Evolutionary conservation across 345 rosid genomes (phyloP), one percentile per base, ranked within the genome.

Genomic region (Gossypium sturtianum): DNA sequence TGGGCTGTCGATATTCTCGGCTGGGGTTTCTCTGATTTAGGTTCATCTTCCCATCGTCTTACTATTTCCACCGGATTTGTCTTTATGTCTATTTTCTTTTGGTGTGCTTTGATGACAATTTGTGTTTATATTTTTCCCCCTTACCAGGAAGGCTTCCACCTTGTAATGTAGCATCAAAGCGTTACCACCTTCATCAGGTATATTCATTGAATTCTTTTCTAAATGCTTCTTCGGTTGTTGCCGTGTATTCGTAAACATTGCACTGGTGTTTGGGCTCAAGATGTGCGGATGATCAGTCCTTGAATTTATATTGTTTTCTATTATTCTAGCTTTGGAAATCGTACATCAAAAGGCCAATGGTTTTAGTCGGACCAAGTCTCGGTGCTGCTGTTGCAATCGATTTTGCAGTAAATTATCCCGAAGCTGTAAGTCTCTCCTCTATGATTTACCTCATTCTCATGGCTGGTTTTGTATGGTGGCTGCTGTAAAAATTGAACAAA

Each of bases 1-100:
- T 93, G 97, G 98, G 98, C 98, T 44, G 59, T 93, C 65, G 98
- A 93, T 82, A 83, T 93, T 82, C 98, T 93, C 34, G 98, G 98
- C 25, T 93, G 92, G 95, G 98, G 97, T 25, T 93, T 93, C 84
- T 93, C 93, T 13, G 92, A 91, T 79, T 84, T 91, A 83, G 84
- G 98, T 93, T 73, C 62, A 58, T 52, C 53, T 20, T 13, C 45
- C 27, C 44, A 58, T 76, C 61, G 52, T 41, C 51, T 6, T 19
- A 52, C 20, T 38, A 38, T 38, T 25, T 10, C 15, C 12, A 3
- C 27, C 17, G 34, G 57, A 43, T 59, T 13, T 65, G n/a, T 56
- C 45, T 54, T 67, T 17, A n/a, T 45, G 38, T 43, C 16, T 63
- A 12, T 69, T 17, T 17, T 44, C 41, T 13, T 22, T 10, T 17